Base-by-base conservation (phyloP, 2,329 filamentous ascomycete genomes). In the Ceratocystis harringtonii region DNA sequence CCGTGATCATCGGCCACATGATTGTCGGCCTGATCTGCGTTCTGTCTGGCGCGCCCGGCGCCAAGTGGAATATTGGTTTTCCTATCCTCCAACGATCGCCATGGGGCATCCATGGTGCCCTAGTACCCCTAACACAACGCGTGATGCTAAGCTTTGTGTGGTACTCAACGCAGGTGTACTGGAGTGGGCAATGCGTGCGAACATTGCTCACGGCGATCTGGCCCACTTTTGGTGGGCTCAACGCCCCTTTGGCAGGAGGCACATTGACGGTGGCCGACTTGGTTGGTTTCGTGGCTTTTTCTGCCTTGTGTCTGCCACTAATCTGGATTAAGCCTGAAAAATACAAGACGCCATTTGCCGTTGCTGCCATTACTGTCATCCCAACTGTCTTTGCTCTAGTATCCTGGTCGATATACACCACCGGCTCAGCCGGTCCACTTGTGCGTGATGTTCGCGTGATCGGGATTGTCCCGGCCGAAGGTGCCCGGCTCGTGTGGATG, bases 71-170 rank as follows among this genome's bases (percentile, higher is more conserved):
- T 41, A 72, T 75, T 25, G 73, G 73, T 0, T 78, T 78, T 62
- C 75, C 75, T 2, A 75, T 76, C 43, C 73, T 76, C 58, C 70
- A 75, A 41, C 71, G 76, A 60, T 74, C 71, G 62, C 71, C 74
- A 43, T 77, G 76, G 66, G 75, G 75, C 19, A 75, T 77, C 74
- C 75, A 74, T 61, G 75, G 75, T 30, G 74, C 73, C 2, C 73
- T 75, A 52, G 73, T 74, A 3, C 74, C 74, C 10, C 76, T 76
- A 17, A 67, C 76, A 3, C 78, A 80, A 68, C 75, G 79, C 1
- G 75, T 78, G 15, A 63, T 80, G 62, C 72, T 80, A 7, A 80
- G 79, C 68, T 79, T 80, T 66, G 78, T 80, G 55, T 80, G 78
- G 78, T 78, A 75, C 43, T 75, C 77, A 3, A 72, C 78, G 0